A percentile compares a stretch with the other conserved stretches of the same genome.
Conservation (phyloP, 345 rosid genomes). For the Bretschneidera sinensis region DNA sequence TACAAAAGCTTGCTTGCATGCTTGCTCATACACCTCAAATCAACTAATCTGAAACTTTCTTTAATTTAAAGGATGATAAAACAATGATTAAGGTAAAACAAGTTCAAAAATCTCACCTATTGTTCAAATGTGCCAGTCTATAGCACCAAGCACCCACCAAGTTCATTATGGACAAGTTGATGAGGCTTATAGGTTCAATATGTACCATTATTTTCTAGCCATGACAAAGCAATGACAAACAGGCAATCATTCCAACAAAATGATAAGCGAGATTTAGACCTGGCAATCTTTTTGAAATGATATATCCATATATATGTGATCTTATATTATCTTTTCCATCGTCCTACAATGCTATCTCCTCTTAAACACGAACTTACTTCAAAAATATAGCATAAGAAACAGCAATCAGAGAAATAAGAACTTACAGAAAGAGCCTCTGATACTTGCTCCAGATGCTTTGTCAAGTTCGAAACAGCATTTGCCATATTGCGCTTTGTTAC, state of each 20-base stretch:
- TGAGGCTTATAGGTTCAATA: not conserved
- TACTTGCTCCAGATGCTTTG: constrained; percentile 77
- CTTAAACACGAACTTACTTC: not conserved
- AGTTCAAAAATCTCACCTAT: not conserved
- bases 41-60: not conserved
- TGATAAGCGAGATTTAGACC: not conserved
- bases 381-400: constrained; percentile 17
- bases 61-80: too few species aligned
- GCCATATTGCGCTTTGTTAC: constrained; percentile 80
- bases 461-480: constrained; percentile 70
- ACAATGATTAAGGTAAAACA: too few species aligned
- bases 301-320: not conserved
- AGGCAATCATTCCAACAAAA: not conserved
- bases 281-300: not conserved
- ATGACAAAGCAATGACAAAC: too few species aligned
- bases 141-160: not conserved
- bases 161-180: not conserved
- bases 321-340: not conserved
- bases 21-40: not conserved
- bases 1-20: not conserved
- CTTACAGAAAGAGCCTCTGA: constrained; percentile 76
- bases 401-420: constrained; percentile 11
- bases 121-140: not conserved
- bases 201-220: too few species aligned
- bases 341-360: too few species aligned